These are phyloP conservation scores for Scheffersomyces segobiensis DNA, from an alignment of 1,139 yeast genomes.

Conservation along the genomic window DNA sequence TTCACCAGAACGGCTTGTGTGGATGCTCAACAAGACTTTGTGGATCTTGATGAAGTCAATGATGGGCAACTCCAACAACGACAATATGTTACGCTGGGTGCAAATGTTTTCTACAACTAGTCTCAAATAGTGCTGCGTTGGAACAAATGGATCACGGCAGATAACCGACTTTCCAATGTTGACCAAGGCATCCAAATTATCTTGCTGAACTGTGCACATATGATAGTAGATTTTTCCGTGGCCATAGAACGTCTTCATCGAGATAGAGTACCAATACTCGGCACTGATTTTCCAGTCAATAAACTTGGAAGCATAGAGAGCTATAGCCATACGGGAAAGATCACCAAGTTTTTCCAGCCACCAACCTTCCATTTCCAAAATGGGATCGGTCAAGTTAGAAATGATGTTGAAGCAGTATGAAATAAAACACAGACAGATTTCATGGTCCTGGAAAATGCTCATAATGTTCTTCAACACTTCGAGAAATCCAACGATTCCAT, in stretches of 20 bases:
- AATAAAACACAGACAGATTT: constrained; percentile 48
- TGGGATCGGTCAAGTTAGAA: constrained; percentile 52
- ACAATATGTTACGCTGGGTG: constrained; percentile 65
- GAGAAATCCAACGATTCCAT: constrained; percentile 74
- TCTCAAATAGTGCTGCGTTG: constrained; percentile 73
- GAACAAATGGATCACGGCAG: constrained; percentile 80
- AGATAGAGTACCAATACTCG: constrained; percentile 72
- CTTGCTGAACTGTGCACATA: constrained; percentile 81
- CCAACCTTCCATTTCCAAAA: constrained; percentile 68
- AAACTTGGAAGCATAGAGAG: constrained; percentile 70
- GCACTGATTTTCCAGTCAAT: constrained; percentile 83
- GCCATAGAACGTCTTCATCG: constrained; percentile 71
- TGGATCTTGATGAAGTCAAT: constrained; percentile 68
- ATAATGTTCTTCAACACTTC: constrained; percentile 79
- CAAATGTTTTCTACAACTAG: constrained; percentile 78
- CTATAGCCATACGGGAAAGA: constrained; percentile 79
- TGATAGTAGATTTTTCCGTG: constrained; percentile 81
- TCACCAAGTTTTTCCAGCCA: constrained; percentile 78
- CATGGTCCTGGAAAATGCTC: constrained; percentile 53
- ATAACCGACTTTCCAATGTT: constrained; percentile 76
- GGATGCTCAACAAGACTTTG: constrained; percentile 56
- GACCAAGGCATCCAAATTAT: constrained; percentile 74
- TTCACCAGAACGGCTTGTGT: constrained; percentile 16
- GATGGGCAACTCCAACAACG: constrained; percentile 57
- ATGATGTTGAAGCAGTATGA: constrained; percentile 54